Evolutionary conservation across 2,329 filamentous ascomycete species (phyloP).

Genomic region (Aotearoamyces nothofagi): DNA sequence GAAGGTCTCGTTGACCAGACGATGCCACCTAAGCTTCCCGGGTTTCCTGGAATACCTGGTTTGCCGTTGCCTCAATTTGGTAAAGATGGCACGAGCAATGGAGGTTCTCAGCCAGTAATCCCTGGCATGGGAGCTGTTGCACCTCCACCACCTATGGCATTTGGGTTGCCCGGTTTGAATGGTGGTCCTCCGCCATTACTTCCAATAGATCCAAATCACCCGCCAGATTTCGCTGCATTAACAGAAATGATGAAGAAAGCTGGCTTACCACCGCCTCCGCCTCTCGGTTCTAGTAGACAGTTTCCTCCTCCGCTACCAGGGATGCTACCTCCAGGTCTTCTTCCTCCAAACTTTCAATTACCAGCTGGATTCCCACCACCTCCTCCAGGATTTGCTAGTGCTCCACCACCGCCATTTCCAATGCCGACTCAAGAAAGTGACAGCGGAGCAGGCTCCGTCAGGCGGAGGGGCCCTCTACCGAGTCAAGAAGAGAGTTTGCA

Average conservation of each 20-base stretch:
- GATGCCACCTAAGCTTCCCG: slow-evolving; percentile 48
- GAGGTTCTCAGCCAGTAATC: slow-evolving; percentile 25
- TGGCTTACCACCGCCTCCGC: slow-evolving; percentile 44
- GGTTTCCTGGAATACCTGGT: slow-evolving; percentile 39
- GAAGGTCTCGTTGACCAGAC: slow-evolving; percentile 88
- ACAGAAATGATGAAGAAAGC: slow-evolving; percentile 51
- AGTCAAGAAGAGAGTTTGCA: slow-evolving; percentile 73
- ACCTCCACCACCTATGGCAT: slow-evolving; percentile 21
- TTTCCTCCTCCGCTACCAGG: slow-evolving; percentile 24
- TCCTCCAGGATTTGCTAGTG: slow-evolving; percentile 25
- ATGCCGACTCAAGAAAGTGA: slow-evolving; percentile 19
- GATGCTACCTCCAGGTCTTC: slow-evolving; percentile 29
- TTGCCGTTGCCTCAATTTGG: slow-evolving; percentile 16
- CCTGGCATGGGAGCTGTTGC: slow-evolving; percentile 32
- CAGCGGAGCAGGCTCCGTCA: slow-evolving; percentile 25
- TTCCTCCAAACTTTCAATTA: slow-evolving; percentile 25
- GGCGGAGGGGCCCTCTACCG: slow-evolving; percentile 55
- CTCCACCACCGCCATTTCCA: slow-evolving; percentile 11
- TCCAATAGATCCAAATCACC: slow-evolving; percentile 42
- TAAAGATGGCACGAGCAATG: slow-evolving; percentile 10
- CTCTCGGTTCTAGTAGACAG: slow-evolving; percentile 14
- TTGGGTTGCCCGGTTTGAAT: slow-evolving; percentile 26
- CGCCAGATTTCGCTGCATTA: slow-evolving; percentile 43
- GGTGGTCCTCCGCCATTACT: slow-evolving; percentile 31
- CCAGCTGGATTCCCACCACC: slow-evolving; percentile 22